Percentiles rank a stretch among this genome's conserved stretches.
Conservation (phyloP, 257 asterid species). For the Solanum corneliomulleri region DNA sequence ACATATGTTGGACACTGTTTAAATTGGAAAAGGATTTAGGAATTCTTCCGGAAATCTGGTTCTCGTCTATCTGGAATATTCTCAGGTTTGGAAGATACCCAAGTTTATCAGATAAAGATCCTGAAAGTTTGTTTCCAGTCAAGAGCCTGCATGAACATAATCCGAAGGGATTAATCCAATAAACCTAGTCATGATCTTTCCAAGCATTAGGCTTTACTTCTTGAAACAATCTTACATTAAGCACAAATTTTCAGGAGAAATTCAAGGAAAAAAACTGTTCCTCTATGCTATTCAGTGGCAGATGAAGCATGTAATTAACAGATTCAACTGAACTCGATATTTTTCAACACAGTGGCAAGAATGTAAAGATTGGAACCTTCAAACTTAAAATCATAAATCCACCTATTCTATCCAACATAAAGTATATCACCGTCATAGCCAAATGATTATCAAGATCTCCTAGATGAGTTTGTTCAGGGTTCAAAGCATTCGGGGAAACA, state of each 20-base stretch:
- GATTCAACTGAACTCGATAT: neutral
- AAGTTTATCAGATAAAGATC: constrained; percentile 29
- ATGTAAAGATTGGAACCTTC: neutral
- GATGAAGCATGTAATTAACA: neutral
- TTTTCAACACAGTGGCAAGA: neutral
- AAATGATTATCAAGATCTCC: neutral
- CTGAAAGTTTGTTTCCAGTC: constrained; percentile 33
- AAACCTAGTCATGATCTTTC: neutral
- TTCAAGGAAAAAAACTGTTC: neutral
- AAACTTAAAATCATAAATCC: neutral
- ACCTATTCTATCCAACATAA: neutral
- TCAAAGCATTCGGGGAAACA: neutral
- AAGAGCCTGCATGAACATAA: constrained; percentile 24
- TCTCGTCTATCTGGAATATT: constrained; percentile 35
- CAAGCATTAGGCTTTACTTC: neutral
- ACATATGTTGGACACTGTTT: constrained; percentile 26
- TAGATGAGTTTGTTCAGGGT: neutral
- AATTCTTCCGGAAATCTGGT: constrained; percentile 34
- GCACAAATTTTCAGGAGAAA: neutral
- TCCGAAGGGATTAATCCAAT: neutral
- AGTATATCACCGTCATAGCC: neutral
- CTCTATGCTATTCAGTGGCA: neutral
- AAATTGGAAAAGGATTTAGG: constrained; percentile 28
- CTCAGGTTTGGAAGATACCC: constrained; percentile 21
- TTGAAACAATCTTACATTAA: neutral